Evolutionary conservation across 208 protist genomes (phyloP).

Genomic region (Trypanosoma lewisi): DNA sequence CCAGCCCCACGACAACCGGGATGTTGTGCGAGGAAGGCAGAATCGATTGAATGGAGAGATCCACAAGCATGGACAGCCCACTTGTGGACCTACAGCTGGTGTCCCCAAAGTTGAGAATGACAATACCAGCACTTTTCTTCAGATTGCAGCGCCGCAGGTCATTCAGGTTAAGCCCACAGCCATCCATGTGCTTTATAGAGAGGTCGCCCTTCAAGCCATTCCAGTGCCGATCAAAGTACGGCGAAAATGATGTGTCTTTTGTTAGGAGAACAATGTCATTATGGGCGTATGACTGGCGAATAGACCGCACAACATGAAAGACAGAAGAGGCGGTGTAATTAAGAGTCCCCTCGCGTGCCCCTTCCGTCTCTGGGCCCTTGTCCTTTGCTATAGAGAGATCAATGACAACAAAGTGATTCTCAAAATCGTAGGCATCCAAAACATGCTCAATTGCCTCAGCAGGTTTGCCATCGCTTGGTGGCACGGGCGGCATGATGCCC

Average conservation of each 20-base stretch:
- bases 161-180: slow-evolving; percentile 67
- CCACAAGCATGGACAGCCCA: slow-evolving; percentile 75
- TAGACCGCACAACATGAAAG: slow-evolving; percentile 55
- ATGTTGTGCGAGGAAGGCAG: slow-evolving; percentile 59
- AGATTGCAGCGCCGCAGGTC: slow-evolving; percentile 76
- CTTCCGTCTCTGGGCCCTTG: slow-evolving; percentile 50
- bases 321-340: slow-evolving; percentile 61
- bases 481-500: too few relatives aligned
- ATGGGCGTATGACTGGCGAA: slow-evolving; percentile 60
- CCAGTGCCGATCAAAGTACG: slow-evolving; percentile 78
- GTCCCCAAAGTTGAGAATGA: slow-evolving; percentile 75
- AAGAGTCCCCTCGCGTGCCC: slow-evolving; percentile 55
- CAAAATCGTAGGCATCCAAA: slow-evolving; percentile 62
- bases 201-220: slow-evolving; percentile 20
- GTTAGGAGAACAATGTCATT: slow-evolving; percentile 78
- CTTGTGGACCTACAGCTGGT: slow-evolving; percentile 77
- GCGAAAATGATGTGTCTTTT: slow-evolving; percentile 63
- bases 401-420: slow-evolving; percentile 78
- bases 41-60: slow-evolving; percentile 71
- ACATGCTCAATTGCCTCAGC: slow-evolving; percentile 34
- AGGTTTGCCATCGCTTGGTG: not conserved
- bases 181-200: slow-evolving; percentile 62
- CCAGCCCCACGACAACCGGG: slow-evolving; percentile 76
- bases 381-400: slow-evolving; percentile 72
- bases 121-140: slow-evolving; percentile 59